phyloP scores from a whole-genome alignment of 768 basidiomycete species.

The Lentinula raphanica region DNA sequence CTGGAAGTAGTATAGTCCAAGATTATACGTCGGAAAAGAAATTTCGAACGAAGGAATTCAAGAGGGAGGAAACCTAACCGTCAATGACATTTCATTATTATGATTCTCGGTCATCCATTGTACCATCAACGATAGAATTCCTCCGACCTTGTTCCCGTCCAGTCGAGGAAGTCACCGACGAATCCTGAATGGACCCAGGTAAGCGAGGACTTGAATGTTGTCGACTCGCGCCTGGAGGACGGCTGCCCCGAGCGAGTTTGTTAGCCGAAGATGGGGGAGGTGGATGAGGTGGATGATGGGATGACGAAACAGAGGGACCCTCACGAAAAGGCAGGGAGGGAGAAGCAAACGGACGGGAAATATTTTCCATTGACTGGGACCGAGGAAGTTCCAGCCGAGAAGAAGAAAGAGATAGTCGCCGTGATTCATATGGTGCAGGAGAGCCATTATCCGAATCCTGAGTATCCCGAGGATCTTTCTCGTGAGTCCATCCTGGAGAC shows the following conservation, averaged over 20 bases:
- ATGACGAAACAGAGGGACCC: conserved; percentile 12
- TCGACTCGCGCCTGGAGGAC: conserved; percentile 1
- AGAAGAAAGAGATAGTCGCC: conserved; percentile 45
- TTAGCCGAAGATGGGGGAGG: too few species aligned
- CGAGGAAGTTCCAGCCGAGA: conserved; percentile 43
- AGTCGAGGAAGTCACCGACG: not conserved
- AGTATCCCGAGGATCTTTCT: conserved; percentile 25
- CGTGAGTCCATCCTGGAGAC: conserved; percentile 38
- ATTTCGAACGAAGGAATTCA: too few species aligned
- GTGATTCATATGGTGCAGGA: conserved; percentile 44
- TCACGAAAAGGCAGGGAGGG: conserved; percentile 32
- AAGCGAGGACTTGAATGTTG: conserved; percentile 8
- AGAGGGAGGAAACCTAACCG: too few species aligned
- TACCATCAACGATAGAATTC: conserved; percentile 1
- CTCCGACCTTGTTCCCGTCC: conserved; percentile 4
- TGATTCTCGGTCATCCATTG: conserved; percentile 5
- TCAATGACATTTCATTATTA: not conserved
- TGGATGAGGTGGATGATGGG: conserved; percentile 16
- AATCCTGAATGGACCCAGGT: not conserved
- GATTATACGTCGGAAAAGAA: not conserved
- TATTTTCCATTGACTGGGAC: conserved; percentile 21
- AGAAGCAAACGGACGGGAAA: conserved; percentile 20
- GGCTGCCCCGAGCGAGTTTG: conserved; percentile 13
- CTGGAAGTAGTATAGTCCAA: not conserved
- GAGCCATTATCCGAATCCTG: conserved; percentile 38